Conservation (phyloP, 2,329 filamentous ascomycete species). For the Colletotrichum nymphaeae region DNA sequence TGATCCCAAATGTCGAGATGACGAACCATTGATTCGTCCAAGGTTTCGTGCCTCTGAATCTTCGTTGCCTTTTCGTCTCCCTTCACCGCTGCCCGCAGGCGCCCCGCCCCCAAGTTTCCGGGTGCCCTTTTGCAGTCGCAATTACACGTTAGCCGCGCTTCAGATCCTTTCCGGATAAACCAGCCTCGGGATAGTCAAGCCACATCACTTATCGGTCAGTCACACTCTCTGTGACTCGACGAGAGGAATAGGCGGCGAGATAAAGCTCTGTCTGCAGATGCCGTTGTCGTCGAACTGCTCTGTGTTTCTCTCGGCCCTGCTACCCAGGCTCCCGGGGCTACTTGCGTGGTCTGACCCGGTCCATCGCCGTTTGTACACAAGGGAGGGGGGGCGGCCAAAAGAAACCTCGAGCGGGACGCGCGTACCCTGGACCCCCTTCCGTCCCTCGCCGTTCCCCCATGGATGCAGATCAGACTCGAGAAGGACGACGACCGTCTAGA, state of each 20-base stretch:
- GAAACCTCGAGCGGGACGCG: conserved; percentile 28
- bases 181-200: background rate
- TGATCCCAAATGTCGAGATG: conserved; percentile 16
- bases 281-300: background rate
- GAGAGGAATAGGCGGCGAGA: background rate
- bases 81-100: conserved; percentile 6
- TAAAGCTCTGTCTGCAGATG: background rate
- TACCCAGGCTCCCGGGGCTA: background rate
- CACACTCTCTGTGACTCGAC: background rate
- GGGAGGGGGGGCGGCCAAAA: conserved; percentile 7
- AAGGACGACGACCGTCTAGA: background rate
- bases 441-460: conserved; percentile 13
- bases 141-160: conserved; percentile 14
- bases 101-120: conserved; percentile 27
- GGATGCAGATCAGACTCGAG: conserved; percentile 37
- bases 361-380: conserved; percentile 15
- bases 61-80: background rate
- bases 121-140: background rate
- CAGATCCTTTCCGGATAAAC: background rate
- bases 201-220: background rate
- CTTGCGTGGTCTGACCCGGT: conserved; percentile 33
- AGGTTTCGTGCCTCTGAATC: background rate
- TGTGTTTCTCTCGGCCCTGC: background rate
- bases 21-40: conserved; percentile 11
- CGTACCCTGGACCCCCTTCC: conserved; percentile 29